These are phyloP conservation scores for Colletotrichum phormii DNA, from an alignment of 2,329 filamentous ascomycete genomes.

Conservation along the genomic window DNA sequence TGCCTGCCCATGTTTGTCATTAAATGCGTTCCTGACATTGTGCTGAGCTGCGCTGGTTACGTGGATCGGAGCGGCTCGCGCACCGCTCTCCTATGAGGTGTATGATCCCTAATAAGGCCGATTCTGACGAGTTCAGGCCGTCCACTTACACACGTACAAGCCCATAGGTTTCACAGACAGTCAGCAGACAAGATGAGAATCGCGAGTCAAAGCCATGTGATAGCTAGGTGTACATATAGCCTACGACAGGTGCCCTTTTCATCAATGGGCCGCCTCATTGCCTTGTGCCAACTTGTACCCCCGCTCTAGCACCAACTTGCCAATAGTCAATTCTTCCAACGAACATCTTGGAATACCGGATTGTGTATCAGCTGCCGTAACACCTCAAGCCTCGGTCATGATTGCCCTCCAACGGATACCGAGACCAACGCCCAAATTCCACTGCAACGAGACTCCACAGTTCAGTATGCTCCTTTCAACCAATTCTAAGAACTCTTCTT, in stretches of 20 bases:
- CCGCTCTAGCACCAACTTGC: neutral
- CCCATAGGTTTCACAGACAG: neutral
- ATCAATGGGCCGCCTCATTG: constrained; percentile 10
- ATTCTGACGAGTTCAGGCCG: neutral
- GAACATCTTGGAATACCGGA: constrained; percentile 17
- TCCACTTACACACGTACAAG: neutral
- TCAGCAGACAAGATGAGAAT: neutral
- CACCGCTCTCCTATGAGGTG: neutral
- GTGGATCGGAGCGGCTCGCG: neutral
- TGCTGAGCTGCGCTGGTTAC: neutral
- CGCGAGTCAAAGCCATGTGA: constrained; percentile 25
- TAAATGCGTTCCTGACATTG: neutral
- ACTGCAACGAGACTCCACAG: neutral
- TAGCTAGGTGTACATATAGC: constrained; percentile 36
- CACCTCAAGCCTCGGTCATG: neutral
- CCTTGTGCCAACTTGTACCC: constrained; percentile 9
- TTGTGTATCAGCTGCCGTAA: constrained; percentile 6
- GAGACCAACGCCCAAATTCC: neutral
- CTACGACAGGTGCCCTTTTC: constrained; percentile 21
- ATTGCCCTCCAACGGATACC: neutral
- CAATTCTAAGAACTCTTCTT: constrained; percentile 19
- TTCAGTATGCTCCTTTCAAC: neutral
- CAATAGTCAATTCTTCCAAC: neutral
- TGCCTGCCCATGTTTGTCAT: neutral
- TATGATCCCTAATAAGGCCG: neutral